A percentile compares a stretch with the other conserved stretches of the same genome.
These are phyloP conservation scores for Hypseocharis bilobata DNA, from an alignment of 441 rosid species.

Conservation along the genomic window DNA sequence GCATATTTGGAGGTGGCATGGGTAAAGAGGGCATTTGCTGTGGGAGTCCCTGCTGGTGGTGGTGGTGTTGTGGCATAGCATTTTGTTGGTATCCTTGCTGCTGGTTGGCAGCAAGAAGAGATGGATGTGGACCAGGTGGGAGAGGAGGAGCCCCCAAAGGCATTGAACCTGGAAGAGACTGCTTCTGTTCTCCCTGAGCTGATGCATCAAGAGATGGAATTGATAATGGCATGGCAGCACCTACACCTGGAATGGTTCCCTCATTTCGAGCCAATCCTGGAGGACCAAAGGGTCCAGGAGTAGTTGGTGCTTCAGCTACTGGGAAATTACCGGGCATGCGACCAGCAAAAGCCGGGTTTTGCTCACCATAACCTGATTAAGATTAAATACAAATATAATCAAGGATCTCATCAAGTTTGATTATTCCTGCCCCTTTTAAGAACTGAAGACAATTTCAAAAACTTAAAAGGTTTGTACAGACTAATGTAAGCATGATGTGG, in stretches of 20 bases:
- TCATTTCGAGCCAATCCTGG: conserved; percentile 75
- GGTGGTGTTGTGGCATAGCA: conserved; percentile 52
- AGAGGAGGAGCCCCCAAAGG: conserved; percentile 81
- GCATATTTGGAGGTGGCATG: conserved; percentile 67
- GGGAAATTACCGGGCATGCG: conserved; percentile 71
- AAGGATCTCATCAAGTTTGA: neutral
- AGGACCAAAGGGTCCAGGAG: conserved; percentile 74
- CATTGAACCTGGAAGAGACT: conserved; percentile 50
- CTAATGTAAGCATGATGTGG: neutral
- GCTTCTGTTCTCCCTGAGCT: conserved; percentile 77
- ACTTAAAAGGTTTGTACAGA: neutral
- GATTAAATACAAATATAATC: neutral
- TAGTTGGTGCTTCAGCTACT: conserved; percentile 53
- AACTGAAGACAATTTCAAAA: neutral
- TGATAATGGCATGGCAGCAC: conserved; percentile 71
- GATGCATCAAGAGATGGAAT: conserved; percentile 57
- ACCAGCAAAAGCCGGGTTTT: conserved; percentile 54
- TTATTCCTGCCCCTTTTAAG: neutral
- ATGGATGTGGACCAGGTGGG: conserved; percentile 96
- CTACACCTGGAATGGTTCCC: conserved; percentile 92
- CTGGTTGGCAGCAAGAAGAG: conserved; percentile 60
- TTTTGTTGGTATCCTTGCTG: conserved; percentile 81
- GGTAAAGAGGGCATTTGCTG: conserved; percentile 66
- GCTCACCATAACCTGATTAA: conserved; percentile 69
- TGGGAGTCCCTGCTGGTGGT: conserved; percentile 53